These are phyloP conservation scores for Glycyrrhiza uralensis DNA, from an alignment of 306 rosid species.

Conservation along the genomic window DNA sequence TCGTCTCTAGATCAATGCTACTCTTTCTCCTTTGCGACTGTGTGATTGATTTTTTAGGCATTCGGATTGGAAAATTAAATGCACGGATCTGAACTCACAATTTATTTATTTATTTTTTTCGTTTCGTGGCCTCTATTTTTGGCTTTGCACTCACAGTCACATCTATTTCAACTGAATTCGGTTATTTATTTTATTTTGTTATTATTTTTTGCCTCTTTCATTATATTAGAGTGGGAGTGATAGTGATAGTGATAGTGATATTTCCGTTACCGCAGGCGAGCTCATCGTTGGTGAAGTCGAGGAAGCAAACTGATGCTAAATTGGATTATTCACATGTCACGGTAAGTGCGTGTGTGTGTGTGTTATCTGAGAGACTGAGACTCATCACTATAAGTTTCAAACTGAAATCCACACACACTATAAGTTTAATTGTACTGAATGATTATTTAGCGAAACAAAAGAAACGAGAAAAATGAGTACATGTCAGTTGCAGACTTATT, in stretches of 20 bases:
- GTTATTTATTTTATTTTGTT: neutral
- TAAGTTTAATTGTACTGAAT: neutral
- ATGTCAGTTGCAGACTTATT: neutral
- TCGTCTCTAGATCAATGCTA: neutral
- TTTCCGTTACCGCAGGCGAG: slow-evolving; percentile 54
- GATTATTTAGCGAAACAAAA: neutral
- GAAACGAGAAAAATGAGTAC: neutral
- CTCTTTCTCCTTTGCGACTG: neutral
- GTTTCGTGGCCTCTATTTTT: neutral
- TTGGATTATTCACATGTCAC: slow-evolving; percentile 91
- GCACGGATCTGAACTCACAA: slow-evolving; percentile 11
- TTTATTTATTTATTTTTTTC: neutral
- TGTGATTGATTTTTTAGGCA: neutral
- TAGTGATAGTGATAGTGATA: neutral
- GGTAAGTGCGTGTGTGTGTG: slow-evolving; percentile 29
- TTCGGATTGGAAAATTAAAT: neutral
- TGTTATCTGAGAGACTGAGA: neutral
- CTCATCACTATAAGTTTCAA: no score
- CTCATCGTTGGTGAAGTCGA: slow-evolving; percentile 67
- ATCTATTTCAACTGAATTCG: neutral
- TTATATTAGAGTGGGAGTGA: neutral
- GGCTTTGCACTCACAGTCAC: no score
- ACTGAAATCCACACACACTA: no score
- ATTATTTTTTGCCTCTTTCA: neutral
- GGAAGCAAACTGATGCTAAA: slow-evolving; percentile 61